Base-by-base conservation (phyloP, 495 filamentous ascomycete genomes). In the Penicillium verhagenii region DNA sequence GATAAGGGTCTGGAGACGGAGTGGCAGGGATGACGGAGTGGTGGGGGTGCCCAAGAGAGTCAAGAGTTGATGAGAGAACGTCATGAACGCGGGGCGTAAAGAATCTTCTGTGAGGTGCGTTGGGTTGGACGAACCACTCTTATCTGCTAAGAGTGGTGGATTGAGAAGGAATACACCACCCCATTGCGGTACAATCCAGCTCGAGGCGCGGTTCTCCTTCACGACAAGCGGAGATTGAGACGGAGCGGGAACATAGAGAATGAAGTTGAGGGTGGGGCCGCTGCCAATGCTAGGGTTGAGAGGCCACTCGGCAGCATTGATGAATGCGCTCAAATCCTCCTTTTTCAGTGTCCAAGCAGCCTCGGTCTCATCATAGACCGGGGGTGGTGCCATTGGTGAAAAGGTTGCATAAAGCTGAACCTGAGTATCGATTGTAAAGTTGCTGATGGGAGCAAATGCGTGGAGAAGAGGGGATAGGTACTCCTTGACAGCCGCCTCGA, bases 301-400 rank as follows among this genome's bases (percentile, higher is more conserved):
- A 0, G 94, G 94, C 94, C 94, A 98, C 73, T 98, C 95, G 6
- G 94, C 94, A 26, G 91, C 92, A 63, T 98, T 98, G 71, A 97
- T 91, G 65, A 98, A 98, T 26, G 87, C 90, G 43, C 89, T 90
- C 6, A 98, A 79, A 63, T 96, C 92, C 64, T 96, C 88, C 65
- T 90, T 91, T 59, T 83, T 86, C 11, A 97, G 68, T 2, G 88
- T 82, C 82, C 86, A 90, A 5, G 77, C 71, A 9, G 73, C 72
- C 23, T 71, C 67, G 1, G 67, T 35, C 29, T 78, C 70, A 43
- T 86, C 79, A 56, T 73, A 84, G 52, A 82, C 72, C 1, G 83
- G 84, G 14, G 63, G 59, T 8, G 77, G 82, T 14, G 92, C 84
- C 24, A 92, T 92, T 0, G 89, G 91, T 4, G 85, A 79, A 56